Percentiles rank a stretch among this genome's conserved stretches.
These are phyloP conservation scores for Symmetrospora coprosmae DNA, from an alignment of 768 basidiomycete species.

Conservation along the genomic window DNA sequence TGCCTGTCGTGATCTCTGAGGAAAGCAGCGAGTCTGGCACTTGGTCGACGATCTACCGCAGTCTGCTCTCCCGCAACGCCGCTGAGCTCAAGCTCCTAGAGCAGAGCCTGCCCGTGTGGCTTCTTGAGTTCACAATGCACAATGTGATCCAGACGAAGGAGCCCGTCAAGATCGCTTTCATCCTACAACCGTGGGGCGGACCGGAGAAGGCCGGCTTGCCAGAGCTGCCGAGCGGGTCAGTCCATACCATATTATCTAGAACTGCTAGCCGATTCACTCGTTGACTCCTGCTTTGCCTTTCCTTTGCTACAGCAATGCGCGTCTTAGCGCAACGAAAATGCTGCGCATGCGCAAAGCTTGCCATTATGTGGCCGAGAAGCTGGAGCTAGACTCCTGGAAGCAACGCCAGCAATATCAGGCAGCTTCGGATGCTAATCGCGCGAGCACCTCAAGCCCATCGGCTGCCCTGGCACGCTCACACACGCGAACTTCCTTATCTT, in stretches of 20 bases:
- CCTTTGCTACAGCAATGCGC: constrained; percentile 53
- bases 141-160: constrained; percentile 40
- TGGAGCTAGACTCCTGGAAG: constrained; percentile 25
- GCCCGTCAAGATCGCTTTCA: constrained; percentile 68
- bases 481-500: background rate
- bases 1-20: constrained; percentile 63
- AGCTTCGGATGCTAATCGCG: background rate
- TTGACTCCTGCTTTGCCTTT: background rate
- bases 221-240: constrained; percentile 72
- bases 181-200: constrained; percentile 65
- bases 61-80: constrained; percentile 49
- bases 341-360: constrained; percentile 73
- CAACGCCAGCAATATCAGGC: constrained; percentile 6
- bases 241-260: too few relatives aligned
- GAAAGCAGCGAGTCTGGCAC: constrained; percentile 48
- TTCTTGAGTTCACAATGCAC: constrained; percentile 66
- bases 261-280: too few relatives aligned
- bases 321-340: constrained; percentile 73
- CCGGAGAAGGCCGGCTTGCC: constrained; percentile 50
- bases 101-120: constrained; percentile 68
- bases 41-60: constrained; percentile 64
- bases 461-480: background rate
- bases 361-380: constrained; percentile 50
- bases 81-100: constrained; percentile 51
- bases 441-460: constrained; percentile 21